These are phyloP conservation scores for Xylaria nigripes DNA, from an alignment of 495 filamentous ascomycete species.

Conservation along the genomic window DNA sequence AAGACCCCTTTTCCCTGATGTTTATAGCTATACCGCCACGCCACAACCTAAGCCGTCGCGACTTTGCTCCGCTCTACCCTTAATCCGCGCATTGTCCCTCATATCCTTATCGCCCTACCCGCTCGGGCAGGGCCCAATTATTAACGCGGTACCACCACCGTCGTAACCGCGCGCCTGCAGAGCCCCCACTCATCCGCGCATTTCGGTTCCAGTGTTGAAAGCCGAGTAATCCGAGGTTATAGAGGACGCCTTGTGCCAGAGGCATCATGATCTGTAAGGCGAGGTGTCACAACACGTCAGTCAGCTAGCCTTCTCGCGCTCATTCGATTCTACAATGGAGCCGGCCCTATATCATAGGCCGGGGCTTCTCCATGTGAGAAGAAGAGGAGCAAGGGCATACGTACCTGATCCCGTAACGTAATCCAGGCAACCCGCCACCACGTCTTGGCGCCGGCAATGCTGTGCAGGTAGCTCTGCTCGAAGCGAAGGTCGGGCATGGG, in stretches of 20 bases:
- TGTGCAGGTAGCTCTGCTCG: conserved; percentile 92
- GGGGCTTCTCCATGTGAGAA: too few relatives aligned
- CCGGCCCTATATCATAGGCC: too few relatives aligned
- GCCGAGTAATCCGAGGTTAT: conserved; percentile 67
- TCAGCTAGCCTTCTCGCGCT: too few relatives aligned
- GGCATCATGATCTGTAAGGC: conserved; percentile 63
- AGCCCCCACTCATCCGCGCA: conserved; percentile 59
- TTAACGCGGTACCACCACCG: conserved; percentile 92
- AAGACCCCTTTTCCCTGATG: too few relatives aligned
- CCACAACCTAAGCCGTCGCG: too few relatives aligned
- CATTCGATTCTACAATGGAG: too few relatives aligned
- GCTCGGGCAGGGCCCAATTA: conserved; percentile 56
- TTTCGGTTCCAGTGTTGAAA: conserved; percentile 78
- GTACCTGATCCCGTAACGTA: conserved; percentile 79
- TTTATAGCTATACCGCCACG: too few relatives aligned
- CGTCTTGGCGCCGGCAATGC: conserved; percentile 65
- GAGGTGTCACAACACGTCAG: conserved; percentile 1
- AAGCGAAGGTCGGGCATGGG: conserved; percentile 90
- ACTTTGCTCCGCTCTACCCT: neutral
- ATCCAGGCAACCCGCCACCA: conserved; percentile 74
- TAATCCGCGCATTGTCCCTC: neutral
- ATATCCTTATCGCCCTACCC: neutral
- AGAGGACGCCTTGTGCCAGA: conserved; percentile 73
- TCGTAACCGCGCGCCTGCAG: conserved; percentile 60
- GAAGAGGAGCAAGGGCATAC: neutral